phyloP scores from a whole-genome alignment of 2,329 filamentous ascomycete species.

The Hymenoscyphus scutula region DNA sequence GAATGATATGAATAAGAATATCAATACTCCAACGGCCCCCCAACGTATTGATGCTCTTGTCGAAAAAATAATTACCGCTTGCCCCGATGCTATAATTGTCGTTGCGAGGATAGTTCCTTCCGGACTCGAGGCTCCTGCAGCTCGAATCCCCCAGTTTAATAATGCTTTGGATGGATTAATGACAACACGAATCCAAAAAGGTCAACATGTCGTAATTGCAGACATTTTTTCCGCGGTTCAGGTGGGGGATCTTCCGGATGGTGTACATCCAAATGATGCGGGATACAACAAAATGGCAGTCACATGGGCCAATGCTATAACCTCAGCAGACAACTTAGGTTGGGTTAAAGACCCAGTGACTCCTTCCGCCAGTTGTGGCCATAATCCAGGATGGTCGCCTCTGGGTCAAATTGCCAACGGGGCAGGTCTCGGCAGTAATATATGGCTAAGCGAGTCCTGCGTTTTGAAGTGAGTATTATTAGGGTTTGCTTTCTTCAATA shows the following conservation, averaged over 20 bases:
- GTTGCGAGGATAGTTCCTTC: slow-evolving; percentile 37
- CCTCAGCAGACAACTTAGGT: slow-evolving; percentile 5
- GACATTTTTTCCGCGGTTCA: slow-evolving; percentile 6
- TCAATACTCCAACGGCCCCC: slow-evolving; percentile 31
- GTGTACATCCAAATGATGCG: slow-evolving; percentile 19
- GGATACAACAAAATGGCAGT: slow-evolving; percentile 18
- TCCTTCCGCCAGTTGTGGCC: background rate
- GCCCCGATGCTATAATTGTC: slow-evolving; percentile 37
- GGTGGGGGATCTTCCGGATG: slow-evolving; percentile 6
- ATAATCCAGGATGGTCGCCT: slow-evolving; percentile 6
- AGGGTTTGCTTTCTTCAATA: background rate
- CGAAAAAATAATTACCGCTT: slow-evolving; percentile 32
- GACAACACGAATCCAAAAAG: background rate
- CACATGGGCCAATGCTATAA: slow-evolving; percentile 14
- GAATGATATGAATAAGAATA: slow-evolving; percentile 33
- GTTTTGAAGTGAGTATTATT: slow-evolving; percentile 1
- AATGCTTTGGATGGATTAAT: slow-evolving; percentile 11
- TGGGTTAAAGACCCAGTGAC: slow-evolving; percentile 12
- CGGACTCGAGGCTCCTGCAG: background rate
- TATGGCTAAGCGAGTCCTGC: slow-evolving; percentile 6
- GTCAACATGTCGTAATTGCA: slow-evolving; percentile 7
- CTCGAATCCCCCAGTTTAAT: slow-evolving; percentile 9
- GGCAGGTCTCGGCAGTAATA: slow-evolving; percentile 9
- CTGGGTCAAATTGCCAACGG: slow-evolving; percentile 13
- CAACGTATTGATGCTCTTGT: slow-evolving; percentile 34